A percentile compares a stretch with the other conserved stretches of the same genome.
Conservation (phyloP, 257 asterid species). For the Przewalskia tangutica region DNA sequence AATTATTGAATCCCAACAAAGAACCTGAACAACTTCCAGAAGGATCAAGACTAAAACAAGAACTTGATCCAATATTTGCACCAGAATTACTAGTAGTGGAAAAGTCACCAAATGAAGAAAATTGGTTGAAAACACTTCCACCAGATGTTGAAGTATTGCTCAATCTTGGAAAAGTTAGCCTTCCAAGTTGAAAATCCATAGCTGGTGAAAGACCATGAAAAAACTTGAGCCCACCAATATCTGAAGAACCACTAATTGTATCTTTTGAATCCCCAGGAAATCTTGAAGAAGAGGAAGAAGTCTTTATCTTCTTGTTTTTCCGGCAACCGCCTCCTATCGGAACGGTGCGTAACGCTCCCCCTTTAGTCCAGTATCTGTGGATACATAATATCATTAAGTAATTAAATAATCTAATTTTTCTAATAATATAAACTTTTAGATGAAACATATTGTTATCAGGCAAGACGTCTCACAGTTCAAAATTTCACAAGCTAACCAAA, state of each 20-base stretch:
- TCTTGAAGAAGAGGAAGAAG: constrained; percentile 24
- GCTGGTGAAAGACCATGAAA: constrained; percentile 66
- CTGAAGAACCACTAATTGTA: constrained; percentile 22
- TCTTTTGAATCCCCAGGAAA: constrained; percentile 33
- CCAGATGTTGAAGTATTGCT: constrained; percentile 12
- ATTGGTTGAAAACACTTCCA: constrained; percentile 23
- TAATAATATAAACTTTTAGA: background rate
- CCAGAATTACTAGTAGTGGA: constrained; percentile 11
- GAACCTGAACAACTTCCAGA: constrained; percentile 16
- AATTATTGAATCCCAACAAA: constrained; percentile 26
- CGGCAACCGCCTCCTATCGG: constrained; percentile 95
- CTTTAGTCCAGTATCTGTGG: constrained; percentile 64
- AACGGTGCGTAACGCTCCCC: constrained; percentile 81
- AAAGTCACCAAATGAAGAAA: constrained; percentile 27
- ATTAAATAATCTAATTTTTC: too few relatives aligned
- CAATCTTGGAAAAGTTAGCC: constrained; percentile 20
- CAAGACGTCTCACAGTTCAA: background rate
- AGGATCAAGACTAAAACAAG: constrained; percentile 34
- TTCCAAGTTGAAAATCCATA: constrained; percentile 73
- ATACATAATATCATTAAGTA: background rate
- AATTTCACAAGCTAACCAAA: background rate
- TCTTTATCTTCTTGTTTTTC: constrained; percentile 61
- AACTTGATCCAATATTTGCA: constrained; percentile 25
- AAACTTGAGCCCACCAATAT: constrained; percentile 52
- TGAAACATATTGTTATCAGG: background rate